These are phyloP conservation scores for Coemansia sp. DNA, from an alignment of 192 early-diverging fungal species.

Conservation along the genomic window DNA sequence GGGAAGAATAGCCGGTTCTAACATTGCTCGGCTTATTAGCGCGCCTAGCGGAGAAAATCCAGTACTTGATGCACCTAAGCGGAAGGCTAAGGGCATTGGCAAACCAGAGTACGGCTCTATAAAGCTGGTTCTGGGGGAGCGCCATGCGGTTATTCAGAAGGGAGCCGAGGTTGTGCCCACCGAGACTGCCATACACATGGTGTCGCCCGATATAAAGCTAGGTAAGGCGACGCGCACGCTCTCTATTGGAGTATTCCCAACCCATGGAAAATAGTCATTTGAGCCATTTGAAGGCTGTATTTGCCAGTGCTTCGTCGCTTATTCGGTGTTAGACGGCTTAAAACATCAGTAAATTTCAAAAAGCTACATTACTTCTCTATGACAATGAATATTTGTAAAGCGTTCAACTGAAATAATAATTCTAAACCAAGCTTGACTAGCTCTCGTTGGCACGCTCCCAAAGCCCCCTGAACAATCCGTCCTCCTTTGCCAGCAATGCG, in stretches of 20 bases:
- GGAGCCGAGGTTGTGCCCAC: conserved; percentile 34
- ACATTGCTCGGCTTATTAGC: conserved; percentile 36
- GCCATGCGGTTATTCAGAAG: conserved; percentile 40
- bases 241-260: conserved; percentile 26
- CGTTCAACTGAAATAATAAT: neutral
- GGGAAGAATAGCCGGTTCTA: conserved; percentile 31
- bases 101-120: conserved; percentile 23
- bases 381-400: neutral
- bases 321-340: neutral
- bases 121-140: conserved; percentile 48
- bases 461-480: conserved; percentile 15
- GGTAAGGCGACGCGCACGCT: conserved; percentile 30
- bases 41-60: conserved; percentile 6
- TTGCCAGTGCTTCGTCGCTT: neutral
- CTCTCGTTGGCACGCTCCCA: neutral
- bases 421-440: neutral
- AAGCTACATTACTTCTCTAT: neutral
- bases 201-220: conserved; percentile 49
- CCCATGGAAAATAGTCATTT: neutral
- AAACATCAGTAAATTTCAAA: neutral
- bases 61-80: neutral
- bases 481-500: conserved; percentile 53
- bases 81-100: neutral
- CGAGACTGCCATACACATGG: conserved; percentile 32
- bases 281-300: neutral